phyloP scores from a whole-genome alignment of 805 yeast genomes.

The Debaryomyces prosopidis region DNA sequence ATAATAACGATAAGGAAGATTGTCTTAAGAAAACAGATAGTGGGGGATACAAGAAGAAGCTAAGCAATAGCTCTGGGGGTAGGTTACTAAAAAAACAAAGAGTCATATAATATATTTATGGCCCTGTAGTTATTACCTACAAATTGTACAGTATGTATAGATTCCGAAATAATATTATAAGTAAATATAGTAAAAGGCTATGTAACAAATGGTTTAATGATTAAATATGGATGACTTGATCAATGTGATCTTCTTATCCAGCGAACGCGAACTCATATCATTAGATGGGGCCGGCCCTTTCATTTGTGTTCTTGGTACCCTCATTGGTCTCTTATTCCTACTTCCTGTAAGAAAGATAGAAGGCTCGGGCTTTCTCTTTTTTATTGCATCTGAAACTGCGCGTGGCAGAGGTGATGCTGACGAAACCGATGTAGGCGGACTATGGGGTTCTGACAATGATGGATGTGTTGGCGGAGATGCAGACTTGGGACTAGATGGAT shows the following conservation, averaged over 20 bases:
- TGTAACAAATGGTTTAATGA: slow-evolving; percentile 6
- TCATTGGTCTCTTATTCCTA: slow-evolving; percentile 5
- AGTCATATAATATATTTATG: not conserved
- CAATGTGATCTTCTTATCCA: slow-evolving; percentile 19
- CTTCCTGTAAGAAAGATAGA: slow-evolving; percentile 15
- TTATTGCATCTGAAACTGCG: not conserved
- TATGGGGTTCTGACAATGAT: not conserved
- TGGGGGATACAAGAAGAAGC: slow-evolving; percentile 21
- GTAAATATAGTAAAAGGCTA: not conserved
- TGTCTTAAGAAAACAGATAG: slow-evolving; percentile 13
- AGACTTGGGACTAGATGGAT: not conserved
- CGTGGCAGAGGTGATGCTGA: not conserved
- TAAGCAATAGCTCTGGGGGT: slow-evolving; percentile 23
- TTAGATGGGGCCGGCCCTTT: slow-evolving; percentile 4
- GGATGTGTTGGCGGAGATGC: not conserved
- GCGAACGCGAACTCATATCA: slow-evolving; percentile 1
- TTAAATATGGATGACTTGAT: slow-evolving; percentile 32
- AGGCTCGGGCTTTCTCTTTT: slow-evolving; percentile 13
- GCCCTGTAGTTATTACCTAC: not conserved
- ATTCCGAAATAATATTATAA: not conserved
- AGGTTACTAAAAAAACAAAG: slow-evolving; percentile 23
- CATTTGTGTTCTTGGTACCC: slow-evolving; percentile 5
- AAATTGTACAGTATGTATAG: not conserved
- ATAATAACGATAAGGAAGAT: slow-evolving; percentile 20
- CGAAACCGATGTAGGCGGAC: not conserved